Base-by-base conservation (phyloP, 352 stramenopile species). In the Phytophthora colocasiae region DNA sequence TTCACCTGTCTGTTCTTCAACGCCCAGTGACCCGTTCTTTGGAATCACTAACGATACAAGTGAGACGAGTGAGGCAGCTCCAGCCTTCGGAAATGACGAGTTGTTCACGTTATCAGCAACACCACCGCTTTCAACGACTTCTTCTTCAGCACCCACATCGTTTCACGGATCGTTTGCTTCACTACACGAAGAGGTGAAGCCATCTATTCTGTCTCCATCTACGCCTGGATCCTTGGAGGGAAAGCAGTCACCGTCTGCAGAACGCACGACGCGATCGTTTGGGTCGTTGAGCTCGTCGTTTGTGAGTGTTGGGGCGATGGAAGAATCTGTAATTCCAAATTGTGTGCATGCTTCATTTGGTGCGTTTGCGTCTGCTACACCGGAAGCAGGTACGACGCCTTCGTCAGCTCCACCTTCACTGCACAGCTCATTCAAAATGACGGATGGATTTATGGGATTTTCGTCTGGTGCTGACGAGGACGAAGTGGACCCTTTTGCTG, bases 1-100 rank as follows among this genome's bases (percentile, higher is more conserved):
- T 53, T 89, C 82, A 27, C 82, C 82, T 1, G 64, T 91, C 15
- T 66, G 68, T 4, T 56, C 63, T 6, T 41, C 72, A 2, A 26
- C 55, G 0, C 26, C 63, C 2, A 73, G 34, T 38, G 67, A 76
- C 45, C 74, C 63, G 56, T 88, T 80, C 41, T 73, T 83, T 65
- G 73, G 62, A 9, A 57, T 75, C 22, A 72, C 40, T 41, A 45
- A 47, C 36, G 47, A 63, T 43, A 57, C 50, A 6, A 78, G 51
- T 36, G 60, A 63, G 27, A 48, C 50, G 4, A 65, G 24, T 47
- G 41, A 31, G 4, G 45, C 36, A 5, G 39, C 44, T 6, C 43
- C 55, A 5, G 44, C 67, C 9, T 80, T 79, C 36, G 70, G 53
- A 3, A 57, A 61, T 39, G 71, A 82, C 40, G 77, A 85, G 0